phyloP scores from a whole-genome alignment of 306 rosid species.

The Cajanus cajan region DNA sequence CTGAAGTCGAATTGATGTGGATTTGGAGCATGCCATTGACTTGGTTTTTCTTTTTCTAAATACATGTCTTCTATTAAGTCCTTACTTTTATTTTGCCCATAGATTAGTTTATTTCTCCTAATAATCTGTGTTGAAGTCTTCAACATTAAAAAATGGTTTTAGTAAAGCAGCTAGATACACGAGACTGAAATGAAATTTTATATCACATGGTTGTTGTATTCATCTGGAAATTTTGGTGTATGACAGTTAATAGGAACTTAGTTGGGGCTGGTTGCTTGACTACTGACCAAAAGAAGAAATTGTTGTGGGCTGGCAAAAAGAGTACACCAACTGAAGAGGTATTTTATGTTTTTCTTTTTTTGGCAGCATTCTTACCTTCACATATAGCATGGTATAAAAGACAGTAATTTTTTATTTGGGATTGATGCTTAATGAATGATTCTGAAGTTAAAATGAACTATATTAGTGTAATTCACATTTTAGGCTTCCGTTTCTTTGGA shows the following conservation, averaged over 20 bases:
- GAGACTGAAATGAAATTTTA: not conserved
- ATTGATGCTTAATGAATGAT: not conserved
- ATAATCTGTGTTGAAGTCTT: not conserved
- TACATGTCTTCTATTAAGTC: not conserved
- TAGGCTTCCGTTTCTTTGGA: not conserved
- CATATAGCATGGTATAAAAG: not conserved
- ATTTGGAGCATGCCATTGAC: slow-evolving; percentile 4
- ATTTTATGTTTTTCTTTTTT: slow-evolving; percentile 12
- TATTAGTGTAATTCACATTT: not conserved
- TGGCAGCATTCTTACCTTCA: not conserved
- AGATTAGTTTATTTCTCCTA: not conserved
- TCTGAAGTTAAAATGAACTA: not conserved
- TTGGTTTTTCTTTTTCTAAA: not conserved
- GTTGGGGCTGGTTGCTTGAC: slow-evolving; percentile 73
- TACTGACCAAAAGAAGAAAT: slow-evolving; percentile 96
- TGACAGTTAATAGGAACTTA: slow-evolving; percentile 80
- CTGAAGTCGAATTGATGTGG: slow-evolving; percentile 10
- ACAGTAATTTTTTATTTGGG: not conserved
- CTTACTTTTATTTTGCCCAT: not conserved
- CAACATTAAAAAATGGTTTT: not conserved
- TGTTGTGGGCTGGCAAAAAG: slow-evolving; percentile 92
- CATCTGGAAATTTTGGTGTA: slow-evolving; percentile 29
- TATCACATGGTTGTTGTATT: slow-evolving; percentile 9
- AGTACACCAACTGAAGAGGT: slow-evolving; percentile 75
- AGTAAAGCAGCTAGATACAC: not conserved